Base-by-base conservation (phyloP, 495 filamentous ascomycete species). In the Opeltia flavorubescens region DNA sequence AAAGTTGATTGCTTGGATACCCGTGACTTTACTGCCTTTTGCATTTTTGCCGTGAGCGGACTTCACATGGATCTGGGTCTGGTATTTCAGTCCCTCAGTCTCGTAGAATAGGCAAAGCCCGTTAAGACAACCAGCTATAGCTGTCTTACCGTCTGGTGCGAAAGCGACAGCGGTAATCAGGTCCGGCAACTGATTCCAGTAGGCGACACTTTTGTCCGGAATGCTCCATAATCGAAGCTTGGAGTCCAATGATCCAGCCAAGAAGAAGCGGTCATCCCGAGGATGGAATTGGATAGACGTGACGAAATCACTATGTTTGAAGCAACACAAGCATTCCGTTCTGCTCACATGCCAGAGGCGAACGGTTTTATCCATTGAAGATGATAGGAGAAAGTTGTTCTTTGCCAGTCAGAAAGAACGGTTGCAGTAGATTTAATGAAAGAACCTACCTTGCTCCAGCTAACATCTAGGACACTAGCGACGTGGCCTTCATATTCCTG, bases 281-380 rank as follows among this genome's bases (percentile, higher is more conserved):
- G 91, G 91, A 62, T 99, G 91, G 55, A 99, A 99, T 30, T 84
- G 83, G 26, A 99, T 85, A 6, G 86, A 83, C 0, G 89, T 94
- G 40, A 96, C 89, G 57, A 95, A 94, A 59, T 99, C 91, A 54
- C 80, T 89, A 61, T 99, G 91, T 58, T 91, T 88, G 62, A 99
- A 99, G 27, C 85, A 88, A 59, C 87, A 95, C 4, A 99, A 72
- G 56, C 88, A 94, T 60, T 96, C 89, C 2, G 71, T 59, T 39
- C 89, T 71, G 58, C 76, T 88, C 33, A 89, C 69, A 64, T 96
- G 91, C 91, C 91, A 99, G 42, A 99, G 66, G 13, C 88, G 75
- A 21, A 99, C 93, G 2, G 91, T 96, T 65, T 95, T 95, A 62
- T 99, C 91, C 86, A 94, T 96, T 0, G 88, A 95, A 0, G 89